Evolutionary conservation across 1,284 basidiomycete genomes (phyloP).

Genomic region (Boletellus sp.): DNA sequence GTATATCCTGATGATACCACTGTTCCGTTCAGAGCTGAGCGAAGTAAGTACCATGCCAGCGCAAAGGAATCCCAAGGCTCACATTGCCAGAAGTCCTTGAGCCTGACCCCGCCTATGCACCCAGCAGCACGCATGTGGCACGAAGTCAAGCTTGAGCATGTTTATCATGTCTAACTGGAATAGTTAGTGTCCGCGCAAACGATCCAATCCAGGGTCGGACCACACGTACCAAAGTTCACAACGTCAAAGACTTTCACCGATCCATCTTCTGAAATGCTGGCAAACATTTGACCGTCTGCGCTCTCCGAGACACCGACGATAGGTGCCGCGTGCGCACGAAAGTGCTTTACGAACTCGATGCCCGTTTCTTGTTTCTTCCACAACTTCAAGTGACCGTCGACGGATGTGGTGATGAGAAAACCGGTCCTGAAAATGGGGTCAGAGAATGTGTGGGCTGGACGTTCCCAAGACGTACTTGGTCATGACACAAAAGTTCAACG

Average conservation of each 20-base stretch:
- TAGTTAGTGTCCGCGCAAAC: neutral
- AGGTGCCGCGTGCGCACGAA: slow-evolving; percentile 84
- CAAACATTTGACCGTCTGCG: slow-evolving; percentile 89
- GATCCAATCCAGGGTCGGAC: neutral
- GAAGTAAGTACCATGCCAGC: slow-evolving; percentile 5
- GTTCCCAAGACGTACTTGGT: slow-evolving; percentile 59
- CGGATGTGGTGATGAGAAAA: slow-evolving; percentile 91
- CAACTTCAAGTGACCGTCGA: slow-evolving; percentile 94
- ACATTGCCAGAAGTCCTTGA: slow-evolving; percentile 87
- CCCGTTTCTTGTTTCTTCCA: slow-evolving; percentile 98
- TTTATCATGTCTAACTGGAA: slow-evolving; percentile 89
- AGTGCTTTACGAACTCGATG: slow-evolving; percentile 93
- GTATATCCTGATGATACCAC: slow-evolving; percentile 82
- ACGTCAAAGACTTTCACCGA: slow-evolving; percentile 96
- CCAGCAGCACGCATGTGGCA: slow-evolving; percentile 89
- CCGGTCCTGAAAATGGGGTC: slow-evolving; percentile 59
- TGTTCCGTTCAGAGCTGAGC: slow-evolving; percentile 72
- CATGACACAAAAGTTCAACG: slow-evolving; percentile 82
- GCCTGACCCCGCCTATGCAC: slow-evolving; percentile 87
- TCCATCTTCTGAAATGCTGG: slow-evolving; percentile 82
- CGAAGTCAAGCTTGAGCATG: slow-evolving; percentile 87
- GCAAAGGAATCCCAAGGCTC: slow-evolving; percentile 26
- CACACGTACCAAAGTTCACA: slow-evolving; percentile 80
- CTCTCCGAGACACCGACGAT: slow-evolving; percentile 84
- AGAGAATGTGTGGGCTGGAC: neutral